Conservation (phyloP, 192 early-diverging fungal species). For the Backusella westeae region DNA sequence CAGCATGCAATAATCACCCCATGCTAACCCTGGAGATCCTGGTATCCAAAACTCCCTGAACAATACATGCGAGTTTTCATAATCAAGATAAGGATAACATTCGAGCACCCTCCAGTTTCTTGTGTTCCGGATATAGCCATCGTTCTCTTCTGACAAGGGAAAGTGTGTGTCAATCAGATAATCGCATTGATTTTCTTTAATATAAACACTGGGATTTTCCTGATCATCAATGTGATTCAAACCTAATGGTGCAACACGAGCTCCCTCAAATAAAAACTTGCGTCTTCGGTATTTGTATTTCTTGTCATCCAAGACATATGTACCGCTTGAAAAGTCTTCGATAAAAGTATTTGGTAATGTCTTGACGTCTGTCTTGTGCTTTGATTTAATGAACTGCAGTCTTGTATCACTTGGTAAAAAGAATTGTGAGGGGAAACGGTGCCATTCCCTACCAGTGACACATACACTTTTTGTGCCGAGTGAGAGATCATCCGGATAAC, state of each 20-base stretch:
- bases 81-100: conserved; percentile 67
- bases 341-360: conserved; percentile 80
- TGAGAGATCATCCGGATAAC: conserved; percentile 6
- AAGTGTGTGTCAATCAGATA: conserved; percentile 62
- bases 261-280: conserved; percentile 22
- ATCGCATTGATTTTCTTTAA: conserved; percentile 52
- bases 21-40: conserved; percentile 40
- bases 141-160: conserved; percentile 21
- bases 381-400: conserved; percentile 65
- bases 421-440: conserved; percentile 89
- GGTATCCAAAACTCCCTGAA: conserved; percentile 56
- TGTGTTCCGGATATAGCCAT: conserved; percentile 49
- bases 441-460: conserved; percentile 87
- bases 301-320: neutral
- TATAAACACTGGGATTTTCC: conserved; percentile 60
- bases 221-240: conserved; percentile 59
- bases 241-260: conserved; percentile 41
- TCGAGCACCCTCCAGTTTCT: conserved; percentile 56
- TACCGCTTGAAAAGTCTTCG: conserved; percentile 32
- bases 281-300: conserved; percentile 6
- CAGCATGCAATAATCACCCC: conserved; percentile 64
- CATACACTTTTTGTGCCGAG: conserved; percentile 55
- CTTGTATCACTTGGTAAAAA: conserved; percentile 73
- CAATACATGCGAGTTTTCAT: conserved; percentile 39
- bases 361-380: conserved; percentile 54